phyloP scores from a whole-genome alignment of 2,329 filamentous ascomycete species.

The Ophiostoma piceae region DNA sequence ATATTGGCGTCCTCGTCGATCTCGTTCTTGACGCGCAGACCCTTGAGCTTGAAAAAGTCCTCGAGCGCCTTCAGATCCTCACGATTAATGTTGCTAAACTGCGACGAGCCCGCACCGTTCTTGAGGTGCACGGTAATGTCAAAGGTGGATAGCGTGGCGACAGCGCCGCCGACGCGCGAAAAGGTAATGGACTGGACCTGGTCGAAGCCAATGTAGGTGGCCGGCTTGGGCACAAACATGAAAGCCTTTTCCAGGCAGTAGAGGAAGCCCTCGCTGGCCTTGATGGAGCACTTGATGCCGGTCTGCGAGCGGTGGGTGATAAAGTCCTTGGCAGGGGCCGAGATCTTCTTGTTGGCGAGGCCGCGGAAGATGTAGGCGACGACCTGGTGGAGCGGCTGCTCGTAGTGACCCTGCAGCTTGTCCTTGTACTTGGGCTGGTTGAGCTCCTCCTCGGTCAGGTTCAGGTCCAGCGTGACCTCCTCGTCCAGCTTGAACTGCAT shows the following conservation, averaged over 20 bases:
- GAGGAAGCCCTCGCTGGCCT: conserved; percentile 94
- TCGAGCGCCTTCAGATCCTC: conserved; percentile 97
- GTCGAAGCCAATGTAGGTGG: conserved; percentile 94
- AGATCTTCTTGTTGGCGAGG: conserved; percentile 89
- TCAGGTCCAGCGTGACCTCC: conserved; percentile 91
- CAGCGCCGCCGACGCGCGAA: conserved; percentile 87
- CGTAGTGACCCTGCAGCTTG: conserved; percentile 83
- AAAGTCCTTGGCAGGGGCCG: conserved; percentile 90
- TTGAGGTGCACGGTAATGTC: conserved; percentile 94
- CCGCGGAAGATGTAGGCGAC: conserved; percentile 94
- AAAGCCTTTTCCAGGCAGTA: conserved; percentile 98
- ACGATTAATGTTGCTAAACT: conserved; percentile 98
- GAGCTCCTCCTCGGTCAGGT: conserved; percentile 86
- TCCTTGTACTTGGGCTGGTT: conserved; percentile 74
- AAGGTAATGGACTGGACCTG: conserved; percentile 89
- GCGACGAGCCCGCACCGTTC: conserved; percentile 76
- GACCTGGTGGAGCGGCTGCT: conserved; percentile 87
- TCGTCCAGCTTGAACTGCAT: conserved; percentile 99
- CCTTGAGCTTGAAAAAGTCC: conserved; percentile 94
- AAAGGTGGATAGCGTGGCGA: conserved; percentile 91
- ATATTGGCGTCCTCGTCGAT: conserved; percentile 87
- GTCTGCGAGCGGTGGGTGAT: conserved; percentile 86
- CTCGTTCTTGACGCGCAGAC: conserved; percentile 94
- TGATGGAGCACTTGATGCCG: conserved; percentile 99
- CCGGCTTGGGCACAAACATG: conserved; percentile 98